Conservation (phyloP, 768 basidiomycete genomes). For the Hysterangium stoloniferum region DNA sequence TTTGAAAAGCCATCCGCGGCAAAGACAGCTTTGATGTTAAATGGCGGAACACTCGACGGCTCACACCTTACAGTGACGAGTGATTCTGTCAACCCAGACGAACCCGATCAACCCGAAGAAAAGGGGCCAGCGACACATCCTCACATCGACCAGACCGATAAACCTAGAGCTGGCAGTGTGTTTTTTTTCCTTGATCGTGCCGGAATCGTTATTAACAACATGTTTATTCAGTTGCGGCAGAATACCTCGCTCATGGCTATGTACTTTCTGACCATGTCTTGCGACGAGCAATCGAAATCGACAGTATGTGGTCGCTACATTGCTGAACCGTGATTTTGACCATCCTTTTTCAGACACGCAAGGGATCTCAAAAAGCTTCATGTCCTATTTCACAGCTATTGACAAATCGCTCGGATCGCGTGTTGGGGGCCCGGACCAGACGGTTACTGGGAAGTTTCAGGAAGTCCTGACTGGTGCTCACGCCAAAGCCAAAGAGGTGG, state of each 20-base stretch:
- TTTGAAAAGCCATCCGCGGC: constrained; percentile 84
- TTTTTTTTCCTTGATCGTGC: background rate
- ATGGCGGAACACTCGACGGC: constrained; percentile 73
- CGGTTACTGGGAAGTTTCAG: constrained; percentile 66
- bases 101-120: constrained; percentile 34
- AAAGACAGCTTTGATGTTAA: constrained; percentile 81
- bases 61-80: constrained; percentile 62
- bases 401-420: constrained; percentile 65
- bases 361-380: constrained; percentile 83
- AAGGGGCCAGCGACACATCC: constrained; percentile 15
- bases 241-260: constrained; percentile 91
- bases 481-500: constrained; percentile 63
- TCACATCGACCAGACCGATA: constrained; percentile 75
- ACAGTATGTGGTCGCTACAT: constrained; percentile 32
- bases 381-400: constrained; percentile 65
- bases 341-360: constrained; percentile 45
- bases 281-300: constrained; percentile 73
- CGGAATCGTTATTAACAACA: constrained; percentile 1
- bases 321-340: background rate
- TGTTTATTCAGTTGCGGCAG: constrained; percentile 63
- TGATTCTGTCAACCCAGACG: constrained; percentile 51
- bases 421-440: constrained; percentile 74
- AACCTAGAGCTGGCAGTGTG: constrained; percentile 81
- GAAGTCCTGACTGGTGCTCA: constrained; percentile 55
- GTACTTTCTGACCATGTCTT: constrained; percentile 69